Percentiles rank a stretch among this genome's conserved stretches.
These are phyloP conservation scores for Berberis thunbergii DNA, from an alignment of 164 flowering plant species.

Conservation along the genomic window DNA sequence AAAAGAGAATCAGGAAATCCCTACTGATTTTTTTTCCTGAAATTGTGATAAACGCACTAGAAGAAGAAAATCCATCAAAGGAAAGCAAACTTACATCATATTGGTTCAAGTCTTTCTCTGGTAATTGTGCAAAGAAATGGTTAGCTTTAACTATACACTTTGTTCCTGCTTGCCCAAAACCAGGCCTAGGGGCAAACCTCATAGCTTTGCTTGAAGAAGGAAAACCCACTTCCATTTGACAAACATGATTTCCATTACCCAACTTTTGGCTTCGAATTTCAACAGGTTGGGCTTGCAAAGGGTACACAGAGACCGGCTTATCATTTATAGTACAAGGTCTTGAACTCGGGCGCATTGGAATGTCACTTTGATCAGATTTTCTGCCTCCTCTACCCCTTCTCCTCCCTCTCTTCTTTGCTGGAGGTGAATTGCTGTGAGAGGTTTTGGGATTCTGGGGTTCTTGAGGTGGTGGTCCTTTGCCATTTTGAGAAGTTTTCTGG, in stretches of 20 bases:
- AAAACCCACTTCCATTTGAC: constrained; percentile 43
- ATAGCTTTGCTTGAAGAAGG: constrained; percentile 67
- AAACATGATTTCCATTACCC: constrained; percentile 25
- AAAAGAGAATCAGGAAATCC: background rate
- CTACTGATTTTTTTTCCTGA: background rate
- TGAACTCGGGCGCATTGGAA: constrained; percentile 45
- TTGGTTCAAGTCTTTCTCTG: constrained; percentile 80
- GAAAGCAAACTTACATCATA: constrained; percentile 67
- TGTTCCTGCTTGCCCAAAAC: constrained; percentile 71
- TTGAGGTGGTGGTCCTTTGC: constrained; percentile 44
- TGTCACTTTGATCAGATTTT: constrained; percentile 59
- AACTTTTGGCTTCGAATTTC: constrained; percentile 21
- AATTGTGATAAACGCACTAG: constrained; percentile 1
- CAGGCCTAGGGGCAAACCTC: constrained; percentile 69
- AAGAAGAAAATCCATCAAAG: constrained; percentile 2
- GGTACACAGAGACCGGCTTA: constrained; percentile 21
- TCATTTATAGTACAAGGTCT: constrained; percentile 40
- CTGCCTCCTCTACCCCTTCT: constrained; percentile 62
- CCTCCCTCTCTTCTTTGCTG: constrained; percentile 45
- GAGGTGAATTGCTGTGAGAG: constrained; percentile 37
- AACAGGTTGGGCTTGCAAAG: constrained; percentile 9
- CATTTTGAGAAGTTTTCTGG: constrained; percentile 50
- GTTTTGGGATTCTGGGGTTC: constrained; percentile 33
- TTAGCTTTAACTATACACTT: constrained; percentile 92
- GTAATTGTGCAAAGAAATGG: constrained; percentile 84